Evolutionary conservation across 129 eudicot genomes (phyloP).

Genomic region (Cynara cardunculus): DNA sequence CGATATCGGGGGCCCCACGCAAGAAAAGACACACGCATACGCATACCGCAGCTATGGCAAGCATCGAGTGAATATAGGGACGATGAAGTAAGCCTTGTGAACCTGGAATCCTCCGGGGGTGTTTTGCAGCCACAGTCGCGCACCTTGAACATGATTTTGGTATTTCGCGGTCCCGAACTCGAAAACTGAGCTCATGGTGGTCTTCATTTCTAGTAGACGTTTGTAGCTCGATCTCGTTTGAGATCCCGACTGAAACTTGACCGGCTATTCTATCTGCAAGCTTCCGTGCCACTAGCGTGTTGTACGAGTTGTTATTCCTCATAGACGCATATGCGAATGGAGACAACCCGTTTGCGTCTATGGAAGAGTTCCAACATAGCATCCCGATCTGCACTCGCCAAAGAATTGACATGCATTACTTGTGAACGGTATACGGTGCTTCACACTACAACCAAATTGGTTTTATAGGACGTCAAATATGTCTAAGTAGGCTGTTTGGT

Average conservation of each 20-base stretch:
- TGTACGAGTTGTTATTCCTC: conserved; percentile 75
- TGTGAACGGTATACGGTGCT: background rate
- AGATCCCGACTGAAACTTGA: conserved; percentile 63
- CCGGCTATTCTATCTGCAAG: conserved; percentile 51
- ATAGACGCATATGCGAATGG: conserved; percentile 67
- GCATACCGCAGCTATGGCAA: conserved; percentile 94
- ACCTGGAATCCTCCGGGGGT: conserved; percentile 40
- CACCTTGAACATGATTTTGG: conserved; percentile 68
- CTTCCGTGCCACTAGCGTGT: conserved; percentile 61
- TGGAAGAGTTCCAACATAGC: conserved; percentile 65
- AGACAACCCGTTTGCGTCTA: conserved; percentile 72
- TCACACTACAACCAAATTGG: background rate
- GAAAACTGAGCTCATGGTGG: conserved; percentile 30
- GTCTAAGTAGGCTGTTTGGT: no score
- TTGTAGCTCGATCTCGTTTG: conserved; percentile 47
- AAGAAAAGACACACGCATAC: conserved; percentile 86
- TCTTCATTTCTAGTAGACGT: conserved; percentile 6
- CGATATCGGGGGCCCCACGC: conserved; percentile 65
- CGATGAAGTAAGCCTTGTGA: conserved; percentile 70
- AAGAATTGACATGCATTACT: background rate
- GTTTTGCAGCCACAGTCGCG: conserved; percentile 42
- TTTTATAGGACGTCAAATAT: no score
- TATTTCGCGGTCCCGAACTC: conserved; percentile 7
- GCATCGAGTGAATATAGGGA: conserved; percentile 86
- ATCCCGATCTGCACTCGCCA: conserved; percentile 56